Base-by-base conservation (phyloP, 2,329 filamentous ascomycete genomes). In the Exophiala bonariae region DNA sequence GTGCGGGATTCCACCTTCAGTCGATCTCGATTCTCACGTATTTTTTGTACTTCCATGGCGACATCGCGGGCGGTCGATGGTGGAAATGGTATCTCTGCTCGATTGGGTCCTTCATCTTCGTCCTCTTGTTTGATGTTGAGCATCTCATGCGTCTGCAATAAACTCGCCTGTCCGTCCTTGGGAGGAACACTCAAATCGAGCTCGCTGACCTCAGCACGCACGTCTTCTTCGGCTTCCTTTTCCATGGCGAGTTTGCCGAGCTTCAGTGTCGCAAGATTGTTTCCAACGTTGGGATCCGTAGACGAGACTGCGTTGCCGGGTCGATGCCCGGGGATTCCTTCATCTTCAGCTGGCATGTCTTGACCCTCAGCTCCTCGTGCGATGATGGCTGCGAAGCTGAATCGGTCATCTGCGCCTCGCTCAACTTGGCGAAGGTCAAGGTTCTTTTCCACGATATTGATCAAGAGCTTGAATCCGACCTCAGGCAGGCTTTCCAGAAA, bases 21-120 rank as follows among this genome's bases (percentile, higher is more conserved):
- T 14, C 92, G 81, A 61, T 97, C 92, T 17, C 93, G 83, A 61
- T 95, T 89, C 67, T 99, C 93, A 56, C 89, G 88, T 8, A 97
- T 83, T 64, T 92, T 93, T 62, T 93, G 89, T 60, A 97, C 90
- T 67, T 97, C 93, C 73, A 96, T 88, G 20, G 89, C 82, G 6
- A 99, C 90, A 60, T 99, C 93, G 52, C 91, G 81, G 3, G 90
- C 89, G 14, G 90, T 81, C 0, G 92, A 95, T 4, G 90, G 87
- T 1, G 93, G 93, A 17, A 95, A 81, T 2, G 93, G 92, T 17
- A 97, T 80, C 18, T 91, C 86, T 13, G 85, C 78, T 34, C 91
- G 81, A 38, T 75, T 85, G 2, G 91, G 91, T 0, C 79, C 88
- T 63, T 97, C 93, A 19, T 86, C 85, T 41, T 86, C 86, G 26